These are phyloP conservation scores for Solanum medicagineum DNA, from an alignment of 257 asterid species.

Conservation along the genomic window DNA sequence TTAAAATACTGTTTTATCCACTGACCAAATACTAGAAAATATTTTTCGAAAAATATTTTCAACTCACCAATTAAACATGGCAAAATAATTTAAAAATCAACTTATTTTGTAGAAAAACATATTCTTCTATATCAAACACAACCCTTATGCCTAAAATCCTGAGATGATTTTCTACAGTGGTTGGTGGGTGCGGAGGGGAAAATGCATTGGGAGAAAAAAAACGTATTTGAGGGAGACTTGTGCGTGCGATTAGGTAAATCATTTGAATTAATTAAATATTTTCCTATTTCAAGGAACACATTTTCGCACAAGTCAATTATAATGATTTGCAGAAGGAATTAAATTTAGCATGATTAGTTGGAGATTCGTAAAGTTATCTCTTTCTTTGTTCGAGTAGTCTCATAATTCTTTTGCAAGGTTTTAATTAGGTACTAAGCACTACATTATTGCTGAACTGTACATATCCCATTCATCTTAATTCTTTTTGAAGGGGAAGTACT, in stretches of 20 bases:
- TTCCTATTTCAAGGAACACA: background rate
- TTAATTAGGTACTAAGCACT: background rate
- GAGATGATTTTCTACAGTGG: background rate
- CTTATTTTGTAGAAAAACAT: no score
- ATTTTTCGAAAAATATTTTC: no score
- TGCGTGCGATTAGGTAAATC: background rate
- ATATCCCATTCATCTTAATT: background rate
- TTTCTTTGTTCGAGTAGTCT: background rate
- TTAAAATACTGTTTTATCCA: no score
- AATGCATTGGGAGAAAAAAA: background rate
- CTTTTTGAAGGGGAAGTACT: background rate
- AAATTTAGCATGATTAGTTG: background rate
- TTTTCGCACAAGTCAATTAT: background rate
- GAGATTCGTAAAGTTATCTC: background rate
- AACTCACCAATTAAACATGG: no score
- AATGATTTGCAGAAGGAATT: background rate
- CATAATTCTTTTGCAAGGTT: background rate
- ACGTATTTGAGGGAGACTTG: background rate
- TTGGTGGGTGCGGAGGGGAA: background rate
- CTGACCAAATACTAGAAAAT: no score
- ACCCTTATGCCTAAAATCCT: no score
- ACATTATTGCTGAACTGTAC: background rate
- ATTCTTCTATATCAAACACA: no score
- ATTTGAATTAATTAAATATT: background rate
- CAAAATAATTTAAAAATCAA: no score